phyloP scores from a whole-genome alignment of 2,329 filamentous ascomycete species.

The Ophiostoma tasmaniense region DNA sequence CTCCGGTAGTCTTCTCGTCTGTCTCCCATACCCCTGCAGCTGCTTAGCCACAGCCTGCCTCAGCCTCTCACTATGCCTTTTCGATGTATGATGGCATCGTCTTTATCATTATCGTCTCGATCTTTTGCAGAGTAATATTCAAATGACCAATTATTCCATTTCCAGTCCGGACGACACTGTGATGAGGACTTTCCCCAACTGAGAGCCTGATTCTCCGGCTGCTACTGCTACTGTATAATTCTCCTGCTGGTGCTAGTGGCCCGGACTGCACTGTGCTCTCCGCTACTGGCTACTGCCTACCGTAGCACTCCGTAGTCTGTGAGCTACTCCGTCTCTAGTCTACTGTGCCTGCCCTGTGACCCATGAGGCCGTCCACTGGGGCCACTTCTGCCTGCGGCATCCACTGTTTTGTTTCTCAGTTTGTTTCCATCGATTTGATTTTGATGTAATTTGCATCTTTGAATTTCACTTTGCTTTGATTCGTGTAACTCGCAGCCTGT shows the following conservation, averaged over 20 bases:
- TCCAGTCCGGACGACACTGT: neutral
- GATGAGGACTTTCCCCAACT: neutral
- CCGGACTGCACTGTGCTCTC: neutral
- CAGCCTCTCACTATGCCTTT: neutral
- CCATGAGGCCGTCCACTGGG: neutral
- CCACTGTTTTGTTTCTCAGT: conserved; percentile 2
- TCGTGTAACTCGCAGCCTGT: neutral
- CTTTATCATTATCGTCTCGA: neutral
- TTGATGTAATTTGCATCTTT: neutral
- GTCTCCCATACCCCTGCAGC: neutral
- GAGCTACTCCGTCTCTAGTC: neutral
- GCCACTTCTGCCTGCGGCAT: neutral
- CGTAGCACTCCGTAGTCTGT: neutral
- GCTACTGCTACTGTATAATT: neutral
- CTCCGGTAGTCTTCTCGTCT: neutral
- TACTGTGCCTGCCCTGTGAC: neutral
- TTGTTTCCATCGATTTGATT: neutral
- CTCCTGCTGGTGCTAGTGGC: neutral
- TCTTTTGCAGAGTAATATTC: too few species aligned
- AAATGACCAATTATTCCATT: neutral
- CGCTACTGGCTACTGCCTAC: neutral
- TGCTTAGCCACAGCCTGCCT: neutral
- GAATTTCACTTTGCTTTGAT: neutral
- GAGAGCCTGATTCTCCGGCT: neutral
- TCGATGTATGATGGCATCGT: neutral